phyloP scores from a whole-genome alignment of 2,329 filamentous ascomycete genomes.

The Periconia sp. region DNA sequence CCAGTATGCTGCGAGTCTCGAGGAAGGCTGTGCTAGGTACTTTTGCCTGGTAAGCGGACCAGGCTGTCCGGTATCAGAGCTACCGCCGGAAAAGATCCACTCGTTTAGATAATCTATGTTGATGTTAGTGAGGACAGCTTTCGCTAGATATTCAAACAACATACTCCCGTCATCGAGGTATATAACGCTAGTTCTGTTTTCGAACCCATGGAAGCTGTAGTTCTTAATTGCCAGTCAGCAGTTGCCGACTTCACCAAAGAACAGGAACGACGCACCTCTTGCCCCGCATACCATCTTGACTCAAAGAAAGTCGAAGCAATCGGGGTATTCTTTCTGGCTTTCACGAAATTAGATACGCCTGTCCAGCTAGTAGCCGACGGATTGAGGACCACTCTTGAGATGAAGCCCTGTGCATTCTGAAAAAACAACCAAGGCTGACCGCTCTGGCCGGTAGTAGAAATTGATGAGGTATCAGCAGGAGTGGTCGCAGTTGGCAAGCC shows the following conservation, averaged over 20 bases:
- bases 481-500: background rate
- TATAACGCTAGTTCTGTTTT: slow-evolving; percentile 15
- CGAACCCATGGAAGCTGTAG: slow-evolving; percentile 9
- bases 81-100: slow-evolving; percentile 18
- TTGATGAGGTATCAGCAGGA: slow-evolving; percentile 7
- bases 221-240: slow-evolving; percentile 7
- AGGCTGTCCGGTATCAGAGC: slow-evolving; percentile 10
- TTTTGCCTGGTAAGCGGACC: slow-evolving; percentile 16
- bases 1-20: slow-evolving; percentile 17
- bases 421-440: slow-evolving; percentile 14
- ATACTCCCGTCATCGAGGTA: slow-evolving; percentile 16
- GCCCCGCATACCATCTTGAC: slow-evolving; percentile 11
- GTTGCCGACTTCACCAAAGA: background rate
- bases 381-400: slow-evolving; percentile 15
- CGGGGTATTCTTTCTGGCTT: slow-evolving; percentile 10
- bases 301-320: slow-evolving; percentile 11
- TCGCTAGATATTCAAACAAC: background rate
- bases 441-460: slow-evolving; percentile 14
- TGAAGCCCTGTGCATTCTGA: slow-evolving; percentile 13
- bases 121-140: background rate
- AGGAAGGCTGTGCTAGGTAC: slow-evolving; percentile 12
- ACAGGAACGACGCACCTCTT: slow-evolving; percentile 8
- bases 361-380: slow-evolving; percentile 21
- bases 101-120: slow-evolving; percentile 15
- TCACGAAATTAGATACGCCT: slow-evolving; percentile 13